phyloP scores from a whole-genome alignment of 2,329 filamentous ascomycete genomes.

The Aspergillus quadricinctus region DNA sequence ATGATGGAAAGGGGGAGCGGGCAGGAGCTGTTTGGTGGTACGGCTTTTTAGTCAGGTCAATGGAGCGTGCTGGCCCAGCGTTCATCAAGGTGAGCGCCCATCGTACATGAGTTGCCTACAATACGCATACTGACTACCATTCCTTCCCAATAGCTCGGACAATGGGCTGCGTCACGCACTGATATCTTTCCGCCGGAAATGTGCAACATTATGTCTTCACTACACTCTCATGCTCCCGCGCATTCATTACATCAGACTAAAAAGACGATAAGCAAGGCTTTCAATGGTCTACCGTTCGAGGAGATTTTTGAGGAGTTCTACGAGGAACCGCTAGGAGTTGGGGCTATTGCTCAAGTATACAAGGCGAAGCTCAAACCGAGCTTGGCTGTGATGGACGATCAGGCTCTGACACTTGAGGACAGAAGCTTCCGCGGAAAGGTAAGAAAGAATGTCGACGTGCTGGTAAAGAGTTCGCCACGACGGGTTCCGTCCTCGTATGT shows the following conservation, averaged over 20 bases:
- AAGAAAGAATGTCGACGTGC: constrained; percentile 73
- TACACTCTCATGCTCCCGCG: constrained; percentile 91
- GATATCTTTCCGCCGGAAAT: constrained; percentile 94
- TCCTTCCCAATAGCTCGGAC: constrained; percentile 62
- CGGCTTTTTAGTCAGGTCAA: constrained; percentile 73
- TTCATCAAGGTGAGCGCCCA: constrained; percentile 78
- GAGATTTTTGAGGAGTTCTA: constrained; percentile 97
- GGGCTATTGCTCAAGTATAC: constrained; percentile 96
- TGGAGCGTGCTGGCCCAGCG: constrained; percentile 90
- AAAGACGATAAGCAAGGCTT: constrained; percentile 73
- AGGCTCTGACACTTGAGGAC: constrained; percentile 50
- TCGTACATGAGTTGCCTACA: not conserved
- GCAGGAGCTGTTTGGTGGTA: constrained; percentile 93
- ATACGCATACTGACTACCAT: not conserved
- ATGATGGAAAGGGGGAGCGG: constrained; percentile 67
- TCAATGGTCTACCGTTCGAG: constrained; percentile 72
- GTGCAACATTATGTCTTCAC: constrained; percentile 87
- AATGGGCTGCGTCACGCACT: constrained; percentile 95
- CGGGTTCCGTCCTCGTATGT: constrained; percentile 88
- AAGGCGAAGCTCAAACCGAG: constrained; percentile 84
- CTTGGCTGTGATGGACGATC: constrained; percentile 60
- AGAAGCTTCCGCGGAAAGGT: constrained; percentile 64
- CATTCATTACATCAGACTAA: constrained; percentile 80
- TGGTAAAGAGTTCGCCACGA: constrained; percentile 81
- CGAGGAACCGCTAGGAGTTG: constrained; percentile 82